Conservation (phyloP, 2,329 filamentous ascomycete species). For the Hirsutella minnesotensis region DNA sequence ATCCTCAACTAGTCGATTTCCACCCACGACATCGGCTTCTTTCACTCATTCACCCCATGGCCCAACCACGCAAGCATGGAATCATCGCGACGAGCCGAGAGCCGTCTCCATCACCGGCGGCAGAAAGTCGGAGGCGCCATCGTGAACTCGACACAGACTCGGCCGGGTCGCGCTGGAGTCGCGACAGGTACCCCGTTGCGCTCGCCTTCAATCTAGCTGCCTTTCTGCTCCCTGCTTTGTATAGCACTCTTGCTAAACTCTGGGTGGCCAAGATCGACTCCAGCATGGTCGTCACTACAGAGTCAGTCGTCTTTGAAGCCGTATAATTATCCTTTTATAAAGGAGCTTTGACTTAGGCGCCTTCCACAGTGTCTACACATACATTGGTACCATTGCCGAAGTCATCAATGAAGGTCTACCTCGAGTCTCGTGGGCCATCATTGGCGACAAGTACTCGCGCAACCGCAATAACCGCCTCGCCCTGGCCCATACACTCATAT, state of each 20-base stretch:
- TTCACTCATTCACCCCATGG: no score
- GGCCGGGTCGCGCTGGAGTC: not conserved
- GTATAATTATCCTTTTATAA: not conserved
- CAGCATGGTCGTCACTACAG: slow-evolving; percentile 25
- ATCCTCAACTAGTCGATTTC: no score
- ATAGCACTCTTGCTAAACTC: slow-evolving; percentile 54
- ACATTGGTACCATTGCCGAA: slow-evolving; percentile 54
- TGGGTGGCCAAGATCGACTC: slow-evolving; percentile 60
- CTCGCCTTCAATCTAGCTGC: slow-evolving; percentile 50
- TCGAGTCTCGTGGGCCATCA: slow-evolving; percentile 54
- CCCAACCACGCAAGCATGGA: no score
- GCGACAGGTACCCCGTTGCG: slow-evolving; percentile 36
- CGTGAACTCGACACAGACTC: not conserved
- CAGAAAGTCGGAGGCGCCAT: not conserved
- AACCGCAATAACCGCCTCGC: slow-evolving; percentile 36
- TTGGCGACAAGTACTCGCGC: slow-evolving; percentile 50
- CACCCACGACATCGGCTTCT: no score
- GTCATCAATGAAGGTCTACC: slow-evolving; percentile 64
- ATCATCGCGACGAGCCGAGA: not conserved
- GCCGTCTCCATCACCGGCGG: not conserved
- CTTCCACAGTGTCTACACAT: slow-evolving; percentile 44
- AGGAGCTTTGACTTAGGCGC: not conserved
- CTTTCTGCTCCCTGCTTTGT: slow-evolving; percentile 55
- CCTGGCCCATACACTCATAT: slow-evolving; percentile 50
- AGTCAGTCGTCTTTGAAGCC: slow-evolving; percentile 6